Evolutionary conservation across 371 early-diverging fungal species (phyloP).

Genomic region (Rhizopus sp.): DNA sequence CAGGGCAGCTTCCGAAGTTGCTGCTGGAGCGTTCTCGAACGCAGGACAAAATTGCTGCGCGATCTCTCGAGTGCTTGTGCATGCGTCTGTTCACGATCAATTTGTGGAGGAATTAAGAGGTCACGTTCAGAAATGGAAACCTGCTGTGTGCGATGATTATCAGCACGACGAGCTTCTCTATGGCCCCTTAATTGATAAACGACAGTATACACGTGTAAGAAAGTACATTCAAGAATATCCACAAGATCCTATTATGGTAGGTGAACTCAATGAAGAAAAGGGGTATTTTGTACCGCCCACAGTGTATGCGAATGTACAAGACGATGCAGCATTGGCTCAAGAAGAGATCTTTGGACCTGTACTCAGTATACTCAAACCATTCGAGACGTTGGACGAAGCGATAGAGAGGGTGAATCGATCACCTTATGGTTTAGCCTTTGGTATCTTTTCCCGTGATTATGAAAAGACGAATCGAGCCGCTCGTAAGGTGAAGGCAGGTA

Average conservation of each 20-base stretch:
- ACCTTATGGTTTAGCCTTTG: conserved; percentile 77
- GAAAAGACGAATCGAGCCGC: conserved; percentile 66
- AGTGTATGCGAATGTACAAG: conserved; percentile 57
- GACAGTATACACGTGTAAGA: conserved; percentile 71
- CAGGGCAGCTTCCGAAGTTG: conserved; percentile 63
- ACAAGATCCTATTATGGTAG: conserved; percentile 5
- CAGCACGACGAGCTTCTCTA: conserved; percentile 6
- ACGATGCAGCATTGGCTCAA: conserved; percentile 59
- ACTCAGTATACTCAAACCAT: conserved; percentile 71
- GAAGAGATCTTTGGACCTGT: conserved; percentile 90
- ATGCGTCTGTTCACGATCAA: conserved; percentile 64
- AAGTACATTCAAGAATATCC: conserved; percentile 1
- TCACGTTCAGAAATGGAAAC: conserved; percentile 28
- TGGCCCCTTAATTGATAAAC: conserved; percentile 77
- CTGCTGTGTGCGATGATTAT: background rate
- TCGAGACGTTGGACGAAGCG: conserved; percentile 71
- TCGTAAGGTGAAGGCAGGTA: conserved; percentile 33
- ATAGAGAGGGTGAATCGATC: conserved; percentile 70
- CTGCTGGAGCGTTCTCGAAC: conserved; percentile 74
- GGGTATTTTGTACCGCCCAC: conserved; percentile 77
- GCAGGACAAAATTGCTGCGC: conserved; percentile 91
- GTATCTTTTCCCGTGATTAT: conserved; percentile 76
- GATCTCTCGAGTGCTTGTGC: conserved; percentile 76
- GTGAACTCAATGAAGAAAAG: conserved; percentile 14
- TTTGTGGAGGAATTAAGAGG: conserved; percentile 63